Evolutionary conservation across 2,329 filamentous ascomycete species (phyloP).

Genomic region (Monosporascus cannonballus): DNA sequence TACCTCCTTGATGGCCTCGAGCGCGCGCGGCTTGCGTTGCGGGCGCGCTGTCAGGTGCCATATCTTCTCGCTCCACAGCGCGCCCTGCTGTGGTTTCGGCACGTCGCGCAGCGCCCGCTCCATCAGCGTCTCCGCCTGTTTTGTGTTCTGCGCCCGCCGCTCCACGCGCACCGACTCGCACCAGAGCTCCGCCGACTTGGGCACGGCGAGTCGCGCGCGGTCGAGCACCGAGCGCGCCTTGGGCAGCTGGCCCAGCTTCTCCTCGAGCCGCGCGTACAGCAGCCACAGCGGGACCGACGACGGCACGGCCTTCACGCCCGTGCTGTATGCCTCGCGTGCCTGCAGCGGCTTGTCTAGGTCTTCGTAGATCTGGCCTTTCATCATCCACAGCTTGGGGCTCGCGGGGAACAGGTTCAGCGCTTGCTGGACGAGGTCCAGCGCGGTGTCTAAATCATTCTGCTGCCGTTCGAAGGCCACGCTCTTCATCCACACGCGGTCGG

Average conservation of each 20-base stretch:
- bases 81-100: slow-evolving; percentile 63
- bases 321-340: slow-evolving; percentile 82
- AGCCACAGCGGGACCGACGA: slow-evolving; percentile 85
- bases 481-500: slow-evolving; percentile 96
- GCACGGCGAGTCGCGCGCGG: slow-evolving; percentile 78
- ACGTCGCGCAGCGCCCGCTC: slow-evolving; percentile 88
- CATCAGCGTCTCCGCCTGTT: slow-evolving; percentile 88
- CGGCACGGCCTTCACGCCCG: slow-evolving; percentile 81
- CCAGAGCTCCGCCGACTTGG: slow-evolving; percentile 80
- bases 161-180: slow-evolving; percentile 92
- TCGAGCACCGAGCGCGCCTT: slow-evolving; percentile 94
- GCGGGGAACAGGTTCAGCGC: slow-evolving; percentile 81
- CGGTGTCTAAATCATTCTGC: slow-evolving; percentile 69
- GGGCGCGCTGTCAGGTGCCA: slow-evolving; percentile 89
- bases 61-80: slow-evolving; percentile 91
- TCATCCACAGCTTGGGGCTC: slow-evolving; percentile 90
- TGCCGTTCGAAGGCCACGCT: slow-evolving; percentile 90
- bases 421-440: slow-evolving; percentile 81
- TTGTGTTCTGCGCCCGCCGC: slow-evolving; percentile 73
- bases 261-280: slow-evolving; percentile 81
- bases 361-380: slow-evolving; percentile 98
- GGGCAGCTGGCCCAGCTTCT: slow-evolving; percentile 73
- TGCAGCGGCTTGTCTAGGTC: slow-evolving; percentile 70
- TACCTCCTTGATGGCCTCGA: slow-evolving; percentile 95
- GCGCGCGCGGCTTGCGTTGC: slow-evolving; percentile 81